Evolutionary conservation across 1,284 basidiomycete species (phyloP).

Genomic region (Sanguinoderma infundibulare): DNA sequence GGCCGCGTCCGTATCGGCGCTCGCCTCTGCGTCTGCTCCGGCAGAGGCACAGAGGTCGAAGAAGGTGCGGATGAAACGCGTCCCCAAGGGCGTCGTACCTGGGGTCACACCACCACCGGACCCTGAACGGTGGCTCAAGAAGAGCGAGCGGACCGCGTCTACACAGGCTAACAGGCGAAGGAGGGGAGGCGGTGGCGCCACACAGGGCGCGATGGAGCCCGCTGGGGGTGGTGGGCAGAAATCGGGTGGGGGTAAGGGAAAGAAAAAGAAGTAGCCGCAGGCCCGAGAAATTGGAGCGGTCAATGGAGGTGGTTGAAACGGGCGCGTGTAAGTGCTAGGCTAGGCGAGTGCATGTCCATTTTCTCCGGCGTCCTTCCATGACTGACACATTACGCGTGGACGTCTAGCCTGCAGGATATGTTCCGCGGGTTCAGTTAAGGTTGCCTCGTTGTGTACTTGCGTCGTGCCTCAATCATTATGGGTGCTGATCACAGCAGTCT

Average conservation of each 20-base stretch:
- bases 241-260: constrained; percentile 48
- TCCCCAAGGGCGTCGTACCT: constrained; percentile 72
- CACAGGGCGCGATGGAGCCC: constrained; percentile 58
- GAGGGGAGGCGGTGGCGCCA: constrained; percentile 62
- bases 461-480: constrained; percentile 15
- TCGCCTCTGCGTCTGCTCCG: constrained; percentile 36
- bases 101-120: constrained; percentile 79
- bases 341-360: neutral
- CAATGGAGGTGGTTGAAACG: constrained; percentile 25
- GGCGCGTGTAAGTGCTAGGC: neutral
- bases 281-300: neutral
- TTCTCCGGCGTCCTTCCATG: neutral
- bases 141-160: constrained; percentile 70
- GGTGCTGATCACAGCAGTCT: constrained; percentile 4
- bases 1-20: constrained; percentile 39
- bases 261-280: constrained; percentile 51
- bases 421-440: constrained; percentile 2
- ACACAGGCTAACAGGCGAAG: constrained; percentile 51
- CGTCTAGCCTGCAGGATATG: neutral
- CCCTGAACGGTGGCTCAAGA: constrained; percentile 84
- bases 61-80: constrained; percentile 65
- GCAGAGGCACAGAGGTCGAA: constrained; percentile 40
- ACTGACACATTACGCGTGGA: neutral
- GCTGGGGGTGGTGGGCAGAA: constrained; percentile 40
- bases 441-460: constrained; percentile 18